Conservation (phyloP, 2,329 filamentous ascomycete genomes). For the Hypoxylon sp. region DNA sequence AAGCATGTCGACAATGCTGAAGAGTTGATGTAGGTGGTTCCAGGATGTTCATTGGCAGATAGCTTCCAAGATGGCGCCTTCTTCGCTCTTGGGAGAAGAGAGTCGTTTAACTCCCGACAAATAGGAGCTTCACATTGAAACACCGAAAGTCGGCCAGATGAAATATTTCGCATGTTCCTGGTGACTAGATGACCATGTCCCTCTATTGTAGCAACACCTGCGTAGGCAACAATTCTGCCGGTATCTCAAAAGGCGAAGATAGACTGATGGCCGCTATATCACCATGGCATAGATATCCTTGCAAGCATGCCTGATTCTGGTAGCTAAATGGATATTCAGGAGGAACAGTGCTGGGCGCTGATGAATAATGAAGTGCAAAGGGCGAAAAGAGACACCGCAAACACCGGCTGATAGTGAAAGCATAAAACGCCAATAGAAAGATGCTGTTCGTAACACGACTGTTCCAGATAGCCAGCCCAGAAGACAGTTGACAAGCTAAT, state of each 20-base stretch:
- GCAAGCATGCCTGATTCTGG: background rate
- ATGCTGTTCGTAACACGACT: slow-evolving; percentile 12
- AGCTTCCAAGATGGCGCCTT: background rate
- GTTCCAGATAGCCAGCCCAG: background rate
- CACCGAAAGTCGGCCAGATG: background rate
- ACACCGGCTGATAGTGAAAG: slow-evolving; percentile 3
- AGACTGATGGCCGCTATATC: background rate
- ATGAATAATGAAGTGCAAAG: slow-evolving; percentile 8
- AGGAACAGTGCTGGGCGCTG: slow-evolving; percentile 1
- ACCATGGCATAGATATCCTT: background rate
- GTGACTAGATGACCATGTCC: background rate
- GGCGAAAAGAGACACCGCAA: background rate
- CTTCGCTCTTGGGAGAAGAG: background rate
- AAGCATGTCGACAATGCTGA: background rate
- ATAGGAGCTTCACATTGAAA: background rate
- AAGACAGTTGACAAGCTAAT: slow-evolving; percentile 5
- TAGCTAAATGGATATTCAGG: slow-evolving; percentile 9
- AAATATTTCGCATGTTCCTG: background rate
- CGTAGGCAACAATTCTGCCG: no score
- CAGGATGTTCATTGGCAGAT: background rate
- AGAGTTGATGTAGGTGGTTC: background rate
- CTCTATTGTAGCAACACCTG: background rate
- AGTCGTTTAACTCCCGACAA: background rate
- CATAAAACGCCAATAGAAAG: slow-evolving; percentile 23
- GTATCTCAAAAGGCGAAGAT: no score